These are phyloP conservation scores for Lithospermum erythrorhizon DNA, from an alignment of 257 asterid species.

Conservation along the genomic window DNA sequence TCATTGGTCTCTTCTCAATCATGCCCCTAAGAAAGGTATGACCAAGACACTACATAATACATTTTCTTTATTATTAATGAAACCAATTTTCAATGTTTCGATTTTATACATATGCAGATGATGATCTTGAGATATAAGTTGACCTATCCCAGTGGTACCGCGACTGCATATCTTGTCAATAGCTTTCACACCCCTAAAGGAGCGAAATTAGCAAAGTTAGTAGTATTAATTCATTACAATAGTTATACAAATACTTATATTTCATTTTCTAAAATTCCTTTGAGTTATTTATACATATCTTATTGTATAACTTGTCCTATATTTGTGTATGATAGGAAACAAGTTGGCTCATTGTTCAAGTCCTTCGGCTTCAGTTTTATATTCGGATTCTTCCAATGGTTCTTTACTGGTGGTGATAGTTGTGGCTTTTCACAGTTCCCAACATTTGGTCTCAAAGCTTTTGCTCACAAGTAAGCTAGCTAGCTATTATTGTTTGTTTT, in stretches of 20 bases:
- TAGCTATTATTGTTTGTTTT: not conserved
- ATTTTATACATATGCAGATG: constrained; percentile 22
- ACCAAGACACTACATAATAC: too few relatives aligned
- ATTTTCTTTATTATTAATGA: not conserved
- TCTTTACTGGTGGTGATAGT: constrained; percentile 40
- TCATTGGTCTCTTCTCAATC: constrained; percentile 51
- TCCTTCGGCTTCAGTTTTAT: constrained; percentile 41
- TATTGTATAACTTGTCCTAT: too few relatives aligned
- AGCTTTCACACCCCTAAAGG: constrained; percentile 85
- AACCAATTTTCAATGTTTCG: not conserved
- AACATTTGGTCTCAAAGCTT: constrained; percentile 66
- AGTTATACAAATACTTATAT: too few relatives aligned
- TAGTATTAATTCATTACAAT: too few relatives aligned
- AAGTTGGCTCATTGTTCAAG: constrained; percentile 54
- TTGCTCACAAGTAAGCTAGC: constrained; percentile 18
- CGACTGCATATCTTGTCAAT: constrained; percentile 73
- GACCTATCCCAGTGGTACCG: constrained; percentile 89
- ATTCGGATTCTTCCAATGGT: constrained; percentile 63
- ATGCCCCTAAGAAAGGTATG: constrained; percentile 43
- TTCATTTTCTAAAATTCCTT: too few relatives aligned
- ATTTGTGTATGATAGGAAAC: constrained; percentile 25
- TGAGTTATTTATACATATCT: too few relatives aligned
- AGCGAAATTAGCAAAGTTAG: constrained; percentile 60
- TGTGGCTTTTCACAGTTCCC: constrained; percentile 75
- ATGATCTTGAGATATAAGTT: constrained; percentile 71